Conservation (phyloP, 257 asterid genomes). For the Vinca minor region DNA sequence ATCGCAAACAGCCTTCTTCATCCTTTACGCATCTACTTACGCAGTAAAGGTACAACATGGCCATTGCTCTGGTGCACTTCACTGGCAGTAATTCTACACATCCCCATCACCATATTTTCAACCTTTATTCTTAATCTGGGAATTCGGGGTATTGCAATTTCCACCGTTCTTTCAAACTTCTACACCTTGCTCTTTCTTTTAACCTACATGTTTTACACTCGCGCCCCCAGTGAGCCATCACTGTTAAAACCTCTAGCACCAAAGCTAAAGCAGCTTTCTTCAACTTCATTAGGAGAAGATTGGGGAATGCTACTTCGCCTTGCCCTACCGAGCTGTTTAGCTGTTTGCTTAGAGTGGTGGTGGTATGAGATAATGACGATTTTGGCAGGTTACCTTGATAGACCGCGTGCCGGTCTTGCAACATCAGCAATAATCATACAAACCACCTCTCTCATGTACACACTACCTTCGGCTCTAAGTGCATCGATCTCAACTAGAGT, state of each 20-base stretch:
- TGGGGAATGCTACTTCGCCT: constrained; percentile 64
- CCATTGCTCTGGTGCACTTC: constrained; percentile 81
- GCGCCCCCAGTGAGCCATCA: constrained; percentile 22
- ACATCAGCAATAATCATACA: constrained; percentile 89
- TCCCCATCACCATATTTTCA: constrained; percentile 61
- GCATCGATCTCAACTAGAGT: constrained; percentile 79
- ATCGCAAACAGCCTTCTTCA: constrained; percentile 67
- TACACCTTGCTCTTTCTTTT: constrained; percentile 54
- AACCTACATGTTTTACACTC: constrained; percentile 33
- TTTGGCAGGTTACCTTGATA: constrained; percentile 71
- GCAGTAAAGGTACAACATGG: constrained; percentile 79
- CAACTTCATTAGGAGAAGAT: constrained; percentile 45
- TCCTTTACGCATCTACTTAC: constrained; percentile 75
- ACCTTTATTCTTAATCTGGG: constrained; percentile 68
- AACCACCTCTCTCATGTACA: constrained; percentile 92
- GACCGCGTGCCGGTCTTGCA: constrained; percentile 72
- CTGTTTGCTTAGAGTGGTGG: constrained; percentile 97
- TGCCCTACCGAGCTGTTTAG: constrained; percentile 67
- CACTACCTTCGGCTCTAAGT: constrained; percentile 83
- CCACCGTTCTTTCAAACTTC: constrained; percentile 48
- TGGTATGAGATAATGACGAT: constrained; percentile 95
- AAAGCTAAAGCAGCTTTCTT: constrained; percentile 23
- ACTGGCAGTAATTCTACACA: constrained; percentile 53
- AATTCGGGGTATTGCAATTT: constrained; percentile 64
- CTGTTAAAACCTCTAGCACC: constrained; percentile 29